A percentile compares a stretch with the other conserved stretches of the same genome.
phyloP scores from a whole-genome alignment of 2,329 filamentous ascomycete genomes.

The Diplocarpon mali region DNA sequence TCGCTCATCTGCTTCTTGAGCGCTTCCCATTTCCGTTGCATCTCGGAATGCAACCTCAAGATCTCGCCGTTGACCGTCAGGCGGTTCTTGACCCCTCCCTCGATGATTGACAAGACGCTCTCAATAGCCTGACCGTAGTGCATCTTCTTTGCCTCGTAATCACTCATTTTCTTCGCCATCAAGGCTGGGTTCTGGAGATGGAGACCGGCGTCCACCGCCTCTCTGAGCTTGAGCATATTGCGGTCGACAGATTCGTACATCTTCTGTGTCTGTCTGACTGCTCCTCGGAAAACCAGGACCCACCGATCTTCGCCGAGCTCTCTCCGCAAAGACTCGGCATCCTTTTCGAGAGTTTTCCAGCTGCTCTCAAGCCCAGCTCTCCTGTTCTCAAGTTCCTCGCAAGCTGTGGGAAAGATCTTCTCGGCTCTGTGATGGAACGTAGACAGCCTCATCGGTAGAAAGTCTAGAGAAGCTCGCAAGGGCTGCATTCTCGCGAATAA shows the following conservation, averaged over 20 bases:
- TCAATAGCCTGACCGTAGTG: conserved; percentile 93
- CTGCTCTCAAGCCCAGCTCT: conserved; percentile 65
- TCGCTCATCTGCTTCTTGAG: conserved; percentile 68
- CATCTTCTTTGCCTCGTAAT: conserved; percentile 86
- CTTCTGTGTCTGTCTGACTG: conserved; percentile 82
- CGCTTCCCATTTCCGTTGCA: conserved; percentile 70
- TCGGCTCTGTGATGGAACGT: conserved; percentile 74
- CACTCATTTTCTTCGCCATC: conserved; percentile 77
- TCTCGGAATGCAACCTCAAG: conserved; percentile 71
- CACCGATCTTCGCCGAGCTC: conserved; percentile 93
- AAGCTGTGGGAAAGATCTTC: conserved; percentile 75
- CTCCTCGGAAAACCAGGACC: conserved; percentile 91
- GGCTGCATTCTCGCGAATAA: conserved; percentile 95
- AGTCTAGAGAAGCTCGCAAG: conserved; percentile 82
- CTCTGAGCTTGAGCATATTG: conserved; percentile 70
- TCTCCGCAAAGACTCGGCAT: conserved; percentile 78
- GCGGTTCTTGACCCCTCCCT: conserved; percentile 91
- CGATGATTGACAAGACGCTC: conserved; percentile 81
- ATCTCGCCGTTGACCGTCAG: conserved; percentile 95
- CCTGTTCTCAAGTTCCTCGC: conserved; percentile 73
- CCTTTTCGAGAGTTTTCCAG: conserved; percentile 79
- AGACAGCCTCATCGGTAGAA: conserved; percentile 86
- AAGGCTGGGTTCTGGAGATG: conserved; percentile 60
- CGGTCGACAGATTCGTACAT: conserved; percentile 94
- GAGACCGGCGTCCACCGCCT: conserved; percentile 64